Evolutionary conservation across 2,329 filamentous ascomycete species (phyloP), one percentile per base, ranked within the genome.

Genomic region (Exophiala viscosa): DNA sequence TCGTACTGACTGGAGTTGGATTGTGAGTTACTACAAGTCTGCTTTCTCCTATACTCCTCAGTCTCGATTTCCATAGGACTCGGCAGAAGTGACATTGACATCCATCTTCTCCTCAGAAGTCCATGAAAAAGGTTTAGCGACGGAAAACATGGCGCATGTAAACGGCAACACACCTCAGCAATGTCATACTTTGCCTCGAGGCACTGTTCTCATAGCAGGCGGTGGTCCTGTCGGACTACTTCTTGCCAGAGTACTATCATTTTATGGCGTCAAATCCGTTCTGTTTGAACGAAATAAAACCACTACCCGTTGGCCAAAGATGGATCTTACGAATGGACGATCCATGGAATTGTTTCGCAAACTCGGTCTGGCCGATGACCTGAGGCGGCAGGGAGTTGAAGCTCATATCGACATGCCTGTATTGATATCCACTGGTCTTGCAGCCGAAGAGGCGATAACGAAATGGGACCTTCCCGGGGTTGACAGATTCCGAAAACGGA

Each of bases 221-320:
- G 73, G 69, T 8, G 76, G 76, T 1, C 75, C 75, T 10, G 70
- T 72, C 1, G 74, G 75, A 31, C 65, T 73, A 4, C 63, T 69
- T n/a, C 66, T 74, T 1, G 73, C 74, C 11, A 36, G 23, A 32
- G 36, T 49, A 10, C 42, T 60, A 10, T 45, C 48, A 1, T 36
- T 42, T n/a, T 49, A 54, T 43, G 57, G 60, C 10, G 52, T 63
- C 23, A 56, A 45, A 23, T 62, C 52, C 17, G 44, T 64, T 2
- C 48, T 69, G 1, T 50, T 62, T 10, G 67, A 69, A 48, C 52
- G 56, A 10, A 66, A 66, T 46, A 10, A 56, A 3, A 45, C 59
- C 17, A 68, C 64, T 8, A 70, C 65, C 2, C 39, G 31, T 11
- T 72, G 68, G 67, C 69, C 70, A 0, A 73, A 72, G 54, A 70